A percentile compares a stretch with the other conserved stretches of the same genome.
These are phyloP conservation scores for Lolium rigidum DNA, from an alignment of 176 grass and related monocot genomes.

Conservation along the genomic window DNA sequence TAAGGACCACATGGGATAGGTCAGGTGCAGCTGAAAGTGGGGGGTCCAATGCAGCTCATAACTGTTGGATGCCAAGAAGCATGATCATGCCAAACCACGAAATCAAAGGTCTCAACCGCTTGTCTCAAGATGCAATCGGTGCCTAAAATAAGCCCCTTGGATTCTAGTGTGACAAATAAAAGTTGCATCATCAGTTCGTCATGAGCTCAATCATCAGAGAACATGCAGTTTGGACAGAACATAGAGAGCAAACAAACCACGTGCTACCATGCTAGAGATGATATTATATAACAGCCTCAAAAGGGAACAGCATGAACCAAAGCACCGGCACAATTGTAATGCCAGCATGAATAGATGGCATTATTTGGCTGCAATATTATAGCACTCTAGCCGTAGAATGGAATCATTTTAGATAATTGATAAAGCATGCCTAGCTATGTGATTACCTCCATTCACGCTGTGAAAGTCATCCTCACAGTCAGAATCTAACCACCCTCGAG, in stretches of 20 bases:
- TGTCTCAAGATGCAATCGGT: constrained; percentile 46
- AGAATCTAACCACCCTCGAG: constrained; percentile 79
- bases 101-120: constrained; percentile 46
- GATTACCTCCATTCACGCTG: constrained; percentile 95
- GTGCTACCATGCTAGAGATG: constrained; percentile 38
- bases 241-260: constrained; percentile 35
- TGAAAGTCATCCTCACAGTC: constrained; percentile 96
- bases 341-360: background rate
- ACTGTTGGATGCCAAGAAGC: constrained; percentile 23
- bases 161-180: constrained; percentile 36
- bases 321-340: constrained; percentile 25
- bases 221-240: constrained; percentile 37
- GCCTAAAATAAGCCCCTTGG: constrained; percentile 36
- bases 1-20: constrained; percentile 42
- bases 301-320: constrained; percentile 25
- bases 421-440: constrained; percentile 7
- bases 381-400: constrained; percentile 1
- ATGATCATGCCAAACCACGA: constrained; percentile 44
- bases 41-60: constrained; percentile 22
- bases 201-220: constrained; percentile 41
- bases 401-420: constrained; percentile 4
- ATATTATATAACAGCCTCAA: constrained; percentile 25
- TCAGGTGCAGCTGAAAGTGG: constrained; percentile 28
- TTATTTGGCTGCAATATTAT: background rate
- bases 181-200: constrained; percentile 34